These are phyloP conservation scores for Hibiscus mutabilis DNA, from an alignment of 345 rosid genomes.

Conservation along the genomic window DNA sequence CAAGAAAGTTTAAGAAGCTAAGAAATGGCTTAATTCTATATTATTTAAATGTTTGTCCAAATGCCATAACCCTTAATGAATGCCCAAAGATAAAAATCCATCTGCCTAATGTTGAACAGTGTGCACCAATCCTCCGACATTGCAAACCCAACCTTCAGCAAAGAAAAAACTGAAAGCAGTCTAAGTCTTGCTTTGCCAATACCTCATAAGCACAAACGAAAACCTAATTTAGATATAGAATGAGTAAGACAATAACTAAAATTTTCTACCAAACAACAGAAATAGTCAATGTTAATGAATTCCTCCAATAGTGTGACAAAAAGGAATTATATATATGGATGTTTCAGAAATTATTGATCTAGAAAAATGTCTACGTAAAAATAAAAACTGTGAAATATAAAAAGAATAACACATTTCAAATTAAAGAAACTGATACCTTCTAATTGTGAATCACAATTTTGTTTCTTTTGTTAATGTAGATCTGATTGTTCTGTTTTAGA, in stretches of 20 bases:
- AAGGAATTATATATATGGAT: not conserved
- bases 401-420: not conserved
- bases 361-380: not conserved
- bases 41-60: not conserved
- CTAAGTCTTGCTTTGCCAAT: not conserved
- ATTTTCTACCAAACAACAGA: not conserved
- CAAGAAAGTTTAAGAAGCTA: not conserved
- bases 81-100: not conserved
- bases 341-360: not conserved
- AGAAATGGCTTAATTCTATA: not conserved
- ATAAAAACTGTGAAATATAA: not conserved
- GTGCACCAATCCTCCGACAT: not conserved
- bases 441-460: not conserved
- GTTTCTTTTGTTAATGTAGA: not conserved
- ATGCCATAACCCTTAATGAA: not conserved
- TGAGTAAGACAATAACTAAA: not conserved
- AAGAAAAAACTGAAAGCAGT: not conserved
- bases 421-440: not conserved
- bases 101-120: not conserved
- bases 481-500: not conserved
- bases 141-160: not conserved
- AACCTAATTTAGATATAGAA: not conserved
- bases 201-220: not conserved
- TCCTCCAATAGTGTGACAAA: not conserved
- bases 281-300: not conserved